phyloP scores from a whole-genome alignment of 495 filamentous ascomycete species.

The Umbilicaria muhlenbergii region DNA sequence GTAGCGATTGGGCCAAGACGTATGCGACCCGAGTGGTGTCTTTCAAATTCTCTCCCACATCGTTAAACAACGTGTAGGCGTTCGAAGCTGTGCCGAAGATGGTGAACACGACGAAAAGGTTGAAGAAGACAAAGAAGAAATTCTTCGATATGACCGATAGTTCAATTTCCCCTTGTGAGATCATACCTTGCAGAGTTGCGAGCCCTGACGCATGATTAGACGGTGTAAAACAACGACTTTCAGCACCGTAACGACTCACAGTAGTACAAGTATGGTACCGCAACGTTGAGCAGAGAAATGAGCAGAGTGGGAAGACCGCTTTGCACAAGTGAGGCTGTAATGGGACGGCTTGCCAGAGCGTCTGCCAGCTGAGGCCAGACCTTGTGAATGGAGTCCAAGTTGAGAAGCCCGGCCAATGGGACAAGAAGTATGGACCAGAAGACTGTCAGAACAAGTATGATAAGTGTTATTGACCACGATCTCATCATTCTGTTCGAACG shows the following conservation, averaged over 20 bases:
- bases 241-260: constrained; percentile 31
- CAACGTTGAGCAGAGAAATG: constrained; percentile 71
- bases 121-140: constrained; percentile 99
- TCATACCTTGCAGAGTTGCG: constrained; percentile 80
- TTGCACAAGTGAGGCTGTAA: constrained; percentile 61
- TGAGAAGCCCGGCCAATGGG: constrained; percentile 62
- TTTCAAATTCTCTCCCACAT: constrained; percentile 53
- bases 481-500: constrained; percentile 54
- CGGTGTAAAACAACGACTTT: neutral
- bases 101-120: constrained; percentile 91
- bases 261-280: constrained; percentile 88
- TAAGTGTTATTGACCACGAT: constrained; percentile 65
- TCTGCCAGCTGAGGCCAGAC: constrained; percentile 57
- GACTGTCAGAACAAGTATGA: constrained; percentile 67
- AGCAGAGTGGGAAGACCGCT: constrained; percentile 76
- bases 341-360: constrained; percentile 45
- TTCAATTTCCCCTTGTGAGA: constrained; percentile 88
- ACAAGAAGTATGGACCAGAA: constrained; percentile 81
- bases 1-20: constrained; percentile 59
- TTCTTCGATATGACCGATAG: constrained; percentile 94
- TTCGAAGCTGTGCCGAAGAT: constrained; percentile 69
- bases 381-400: constrained; percentile 58
- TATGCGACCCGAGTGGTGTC: constrained; percentile 68
- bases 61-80: constrained; percentile 50
- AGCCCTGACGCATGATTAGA: constrained; percentile 32